Percentiles rank a stretch among this genome's conserved stretches.
phyloP scores from a whole-genome alignment of 2,329 filamentous ascomycete species.

The Botrytis tulipae region DNA sequence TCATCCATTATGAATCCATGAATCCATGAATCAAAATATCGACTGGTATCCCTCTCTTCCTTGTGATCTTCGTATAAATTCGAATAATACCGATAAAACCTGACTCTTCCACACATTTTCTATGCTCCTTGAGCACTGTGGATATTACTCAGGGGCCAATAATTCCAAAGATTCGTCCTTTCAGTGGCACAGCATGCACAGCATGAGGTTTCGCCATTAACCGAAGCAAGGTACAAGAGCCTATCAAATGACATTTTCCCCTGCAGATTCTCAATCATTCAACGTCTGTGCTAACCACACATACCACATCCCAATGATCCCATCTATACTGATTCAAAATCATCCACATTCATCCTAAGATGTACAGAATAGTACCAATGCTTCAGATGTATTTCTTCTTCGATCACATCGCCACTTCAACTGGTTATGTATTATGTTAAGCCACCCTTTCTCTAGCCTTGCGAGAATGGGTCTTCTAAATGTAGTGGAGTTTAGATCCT shows the following conservation, averaged over 20 bases:
- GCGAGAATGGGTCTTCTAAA: not conserved
- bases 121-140: not conserved
- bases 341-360: constrained; percentile 6
- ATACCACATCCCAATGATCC: not conserved
- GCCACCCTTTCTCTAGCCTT: not conserved
- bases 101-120: not conserved
- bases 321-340: not conserved
- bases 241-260: not conserved
- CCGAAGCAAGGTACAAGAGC: constrained; percentile 8
- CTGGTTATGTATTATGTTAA: constrained; percentile 12
- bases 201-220: constrained; percentile 9
- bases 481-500: constrained; percentile 10
- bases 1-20: not conserved
- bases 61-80: not conserved
- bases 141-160: constrained; percentile 20
- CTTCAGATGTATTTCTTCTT: constrained; percentile 20
- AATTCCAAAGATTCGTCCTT: not conserved
- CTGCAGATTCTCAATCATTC: constrained; percentile 6
- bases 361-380: not conserved
- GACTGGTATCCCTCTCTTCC: not conserved
- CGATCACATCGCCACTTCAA: constrained; percentile 13
- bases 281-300: constrained; percentile 3
- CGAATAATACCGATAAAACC: not conserved
- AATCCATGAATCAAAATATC: not conserved
- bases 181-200: constrained; percentile 10